Percentiles rank a stretch among this genome's conserved stretches.
Conservation (phyloP, 768 basidiomycete genomes). For the Fomitopsis pulvina region DNA sequence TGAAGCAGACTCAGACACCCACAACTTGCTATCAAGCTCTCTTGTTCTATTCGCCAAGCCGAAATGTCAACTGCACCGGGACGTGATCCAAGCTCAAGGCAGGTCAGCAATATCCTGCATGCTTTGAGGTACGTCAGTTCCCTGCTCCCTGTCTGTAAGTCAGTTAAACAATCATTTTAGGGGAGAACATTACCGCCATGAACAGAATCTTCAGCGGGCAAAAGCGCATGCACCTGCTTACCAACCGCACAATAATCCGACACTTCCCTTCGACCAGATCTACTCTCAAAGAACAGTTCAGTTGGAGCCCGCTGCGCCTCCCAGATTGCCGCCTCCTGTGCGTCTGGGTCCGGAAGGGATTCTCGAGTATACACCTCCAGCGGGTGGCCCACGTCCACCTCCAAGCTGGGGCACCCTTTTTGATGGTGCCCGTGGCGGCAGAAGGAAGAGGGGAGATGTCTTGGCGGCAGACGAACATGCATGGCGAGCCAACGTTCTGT, state of each 20-base stretch:
- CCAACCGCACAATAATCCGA: conserved; percentile 33
- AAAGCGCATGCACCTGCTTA: conserved; percentile 7
- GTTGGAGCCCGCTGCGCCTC: conserved; percentile 1
- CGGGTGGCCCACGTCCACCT: conserved; percentile 30
- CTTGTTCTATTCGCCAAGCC: too few species aligned
- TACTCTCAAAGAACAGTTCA: conserved; percentile 10
- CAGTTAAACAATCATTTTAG: conserved; percentile 27
- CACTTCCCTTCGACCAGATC: conserved; percentile 38
- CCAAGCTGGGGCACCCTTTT: conserved; percentile 46
- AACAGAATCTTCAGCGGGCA: conserved; percentile 42
- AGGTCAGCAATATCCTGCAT: conserved; percentile 45
- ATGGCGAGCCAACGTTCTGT: conserved; percentile 55
- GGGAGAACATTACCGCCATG: conserved; percentile 66
- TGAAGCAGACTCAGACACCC: background rate
- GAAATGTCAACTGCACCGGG: background rate
- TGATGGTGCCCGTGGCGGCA: conserved; percentile 1
- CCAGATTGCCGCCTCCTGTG: conserved; percentile 6
- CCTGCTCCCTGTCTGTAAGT: background rate
- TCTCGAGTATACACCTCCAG: conserved; percentile 16
- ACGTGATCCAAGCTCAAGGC: conserved; percentile 7
- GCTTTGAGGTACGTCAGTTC: conserved; percentile 38
- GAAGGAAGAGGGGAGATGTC: conserved; percentile 18
- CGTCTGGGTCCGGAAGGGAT: conserved; percentile 9
- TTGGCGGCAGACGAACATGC: conserved; percentile 21
- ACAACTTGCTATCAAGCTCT: background rate